Evolutionary conservation across 306 rosid species (phyloP).

Genomic region (Albizia julibrissin): DNA sequence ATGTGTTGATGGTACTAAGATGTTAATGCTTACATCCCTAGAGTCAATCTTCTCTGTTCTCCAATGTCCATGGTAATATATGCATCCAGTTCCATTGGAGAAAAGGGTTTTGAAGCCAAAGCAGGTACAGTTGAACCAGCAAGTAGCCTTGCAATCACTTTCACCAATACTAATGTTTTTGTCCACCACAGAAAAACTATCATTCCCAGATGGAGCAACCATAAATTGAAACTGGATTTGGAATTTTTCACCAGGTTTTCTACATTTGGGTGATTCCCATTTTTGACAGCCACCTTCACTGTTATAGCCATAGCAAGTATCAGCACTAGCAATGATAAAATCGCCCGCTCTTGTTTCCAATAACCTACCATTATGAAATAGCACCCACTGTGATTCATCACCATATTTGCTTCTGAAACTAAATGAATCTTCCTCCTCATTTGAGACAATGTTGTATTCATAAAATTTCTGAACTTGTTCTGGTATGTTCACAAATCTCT

Average conservation of each 20-base stretch:
- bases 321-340: neutral
- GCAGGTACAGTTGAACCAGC: conserved; percentile 26
- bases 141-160: conserved; percentile 22
- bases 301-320: conserved; percentile 23
- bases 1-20: neutral
- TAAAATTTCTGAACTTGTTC: neutral
- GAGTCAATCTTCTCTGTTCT: neutral
- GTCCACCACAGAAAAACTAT: neutral
- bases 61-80: conserved; percentile 24
- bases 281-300: conserved; percentile 16
- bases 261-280: conserved; percentile 6
- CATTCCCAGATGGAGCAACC: neutral
- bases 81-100: conserved; percentile 17
- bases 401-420: neutral
- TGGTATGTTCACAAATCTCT: neutral
- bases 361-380: conserved; percentile 15
- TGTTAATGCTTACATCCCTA: neutral
- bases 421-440: conserved; percentile 15
- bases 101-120: conserved; percentile 14
- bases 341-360: neutral
- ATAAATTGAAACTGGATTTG: neutral
- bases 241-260: conserved; percentile 13
- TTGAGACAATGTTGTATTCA: neutral
- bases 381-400: conserved; percentile 1
- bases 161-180: neutral